Evolutionary conservation across 257 asterid species (phyloP), one percentile per base, ranked within the genome.

Genomic region (Anisodus acutangulus): DNA sequence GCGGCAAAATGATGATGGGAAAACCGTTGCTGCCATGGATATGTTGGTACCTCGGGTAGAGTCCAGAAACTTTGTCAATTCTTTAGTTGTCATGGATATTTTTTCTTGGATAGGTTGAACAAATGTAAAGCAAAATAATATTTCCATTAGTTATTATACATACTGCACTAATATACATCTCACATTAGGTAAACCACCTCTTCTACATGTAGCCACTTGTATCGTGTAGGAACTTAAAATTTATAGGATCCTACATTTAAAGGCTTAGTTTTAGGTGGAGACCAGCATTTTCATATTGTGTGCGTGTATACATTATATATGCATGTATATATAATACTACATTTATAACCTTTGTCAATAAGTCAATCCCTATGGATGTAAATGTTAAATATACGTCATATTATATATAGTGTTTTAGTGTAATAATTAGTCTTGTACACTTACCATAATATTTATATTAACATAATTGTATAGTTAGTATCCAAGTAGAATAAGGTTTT

Each of bases 21-120:
- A 90, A 91, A 97, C 99, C 17, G 98, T 97, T 22, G 98, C 99
- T 76, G 99, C 99, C 85, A 97, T 97, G 99, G 99, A 97, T 90
- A 89, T 95, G 98, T 87, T 97, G 92, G 99, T 97, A 91, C 99
- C 99, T 84, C 95, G 94, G 98, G 99, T 97, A 95, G 63, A 78
- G 64, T 78, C 16, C 22, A 53, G 9, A 26, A 78, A 78, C 82
- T 53, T 31, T 4, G 60, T 78, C 26, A 78, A 53, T 53, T 51
- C 64, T 53, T 78, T 78, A 78, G 64, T 78, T 31, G 9, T 31
- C 47, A 53, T 53, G 81, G 9, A 15, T 51, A 72, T 3, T 26
- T 53, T 78, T 53, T 54, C 81, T 76, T 76, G 3, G 19, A 78
- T 15, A 51, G 53, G 12, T 53, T 12, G 4, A 51, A 53, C 64